Evolutionary conservation across 2,329 filamentous ascomycete genomes (phyloP), one percentile per base, ranked within the genome.

Genomic region (Aspergillus transmontanensis): DNA sequence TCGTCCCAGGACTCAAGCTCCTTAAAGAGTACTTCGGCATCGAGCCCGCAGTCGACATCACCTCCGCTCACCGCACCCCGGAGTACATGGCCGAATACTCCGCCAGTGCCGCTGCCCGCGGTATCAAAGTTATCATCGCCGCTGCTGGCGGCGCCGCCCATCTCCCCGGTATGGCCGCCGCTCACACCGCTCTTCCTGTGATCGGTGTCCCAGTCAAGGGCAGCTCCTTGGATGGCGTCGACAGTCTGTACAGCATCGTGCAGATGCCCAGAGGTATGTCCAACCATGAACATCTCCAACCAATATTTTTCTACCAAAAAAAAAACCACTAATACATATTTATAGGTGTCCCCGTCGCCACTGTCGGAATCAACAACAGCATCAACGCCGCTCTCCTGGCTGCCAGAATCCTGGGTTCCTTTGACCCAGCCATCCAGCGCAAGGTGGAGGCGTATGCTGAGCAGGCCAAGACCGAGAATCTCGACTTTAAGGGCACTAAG

Each of bases 121-220:
- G 90, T 9, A 86, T 92, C 74, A 88, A 88, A 67, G 89, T 92
- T 5, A 86, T 94, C 63, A 93, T 93, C 66, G 90, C 90, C 1
- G 91, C 89, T 21, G 90, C 90, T 0, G 90, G 90, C 14, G 90
- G 90, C 30, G 90, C 90, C 0, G 90, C 90, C 7, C 87, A 90
- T 69, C 79, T 93, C 0, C 90, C 90, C 0, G 90, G 90, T n/a
- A 93, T 92, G 90, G 78, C 89, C 6, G 88, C 90, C 0, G 87
- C 89, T 1, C 86, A 90, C 72, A 92, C 90, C 0, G 82, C 87
- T 2, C 77, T 94, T 19, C 91, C 91, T 0, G 90, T 93, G 3
- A 92, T 94, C 61, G 91, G 91, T 6, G 88, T 94, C 0, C 91
- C 91, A 0, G 89, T 94, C 30, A 91, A 90, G 79, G 90, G 89